Conservation (phyloP, 306 rosid genomes). For the Cucurbita moschata region DNA sequence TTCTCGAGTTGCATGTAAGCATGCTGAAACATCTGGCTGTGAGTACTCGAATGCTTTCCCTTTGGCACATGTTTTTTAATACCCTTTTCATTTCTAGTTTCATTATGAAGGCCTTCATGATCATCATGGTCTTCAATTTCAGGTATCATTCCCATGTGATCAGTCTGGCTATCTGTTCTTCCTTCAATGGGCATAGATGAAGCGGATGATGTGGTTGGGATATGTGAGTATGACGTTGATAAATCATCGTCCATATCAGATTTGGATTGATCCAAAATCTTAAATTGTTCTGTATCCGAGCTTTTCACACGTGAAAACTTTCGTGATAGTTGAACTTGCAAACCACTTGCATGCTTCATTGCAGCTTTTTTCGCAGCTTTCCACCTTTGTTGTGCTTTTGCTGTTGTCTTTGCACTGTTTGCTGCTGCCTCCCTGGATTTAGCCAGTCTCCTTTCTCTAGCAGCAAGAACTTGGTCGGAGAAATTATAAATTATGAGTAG, state of each 20-base stretch:
- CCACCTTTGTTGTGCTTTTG: constrained; percentile 77
- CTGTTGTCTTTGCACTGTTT: constrained; percentile 55
- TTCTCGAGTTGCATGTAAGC: constrained; percentile 89
- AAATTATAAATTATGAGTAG: constrained; percentile 93
- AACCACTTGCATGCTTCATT: constrained; percentile 60
- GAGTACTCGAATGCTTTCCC: constrained; percentile 46
- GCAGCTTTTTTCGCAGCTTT: constrained; percentile 66
- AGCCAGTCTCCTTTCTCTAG: constrained; percentile 71
- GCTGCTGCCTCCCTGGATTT: constrained; percentile 90
- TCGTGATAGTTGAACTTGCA: constrained; percentile 70
- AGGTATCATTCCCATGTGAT: constrained; percentile 29
- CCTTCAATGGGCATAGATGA: constrained; percentile 25
- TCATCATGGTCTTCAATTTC: constrained; percentile 49
- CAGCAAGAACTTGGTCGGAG: constrained; percentile 85
- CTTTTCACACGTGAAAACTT: constrained; percentile 48
- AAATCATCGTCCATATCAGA: constrained; percentile 22
- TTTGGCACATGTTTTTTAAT: constrained; percentile 20
- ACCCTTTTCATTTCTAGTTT: constrained; percentile 13
- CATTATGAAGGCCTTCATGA: constrained; percentile 25
- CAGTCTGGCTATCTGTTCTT: constrained; percentile 24
- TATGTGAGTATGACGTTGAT: constrained; percentile 15
- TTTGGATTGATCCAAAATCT: constrained; percentile 33
- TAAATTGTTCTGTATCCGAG: constrained; percentile 22
- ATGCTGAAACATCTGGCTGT: constrained; percentile 62
- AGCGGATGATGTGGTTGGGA: constrained; percentile 22